Conservation (phyloP, 768 basidiomycete genomes). For the Tylopilus plumbeoviolaceoides region DNA sequence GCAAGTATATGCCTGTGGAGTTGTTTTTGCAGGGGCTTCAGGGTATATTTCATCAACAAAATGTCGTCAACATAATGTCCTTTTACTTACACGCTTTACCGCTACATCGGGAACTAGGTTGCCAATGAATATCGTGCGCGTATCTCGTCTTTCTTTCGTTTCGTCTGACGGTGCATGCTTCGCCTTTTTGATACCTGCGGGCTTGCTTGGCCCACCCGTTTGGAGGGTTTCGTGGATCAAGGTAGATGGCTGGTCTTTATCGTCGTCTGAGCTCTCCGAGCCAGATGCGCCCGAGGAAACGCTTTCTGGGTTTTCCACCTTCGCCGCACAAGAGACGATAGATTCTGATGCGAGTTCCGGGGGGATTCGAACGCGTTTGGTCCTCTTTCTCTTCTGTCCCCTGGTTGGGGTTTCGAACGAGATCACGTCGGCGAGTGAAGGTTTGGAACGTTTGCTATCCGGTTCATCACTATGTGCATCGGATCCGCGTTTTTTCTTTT, state of each 20-base stretch:
- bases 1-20: slow-evolving; percentile 74
- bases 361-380: slow-evolving; percentile 3
- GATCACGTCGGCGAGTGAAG: slow-evolving; percentile 4
- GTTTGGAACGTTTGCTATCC: slow-evolving; percentile 17
- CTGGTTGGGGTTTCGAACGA: slow-evolving; percentile 12
- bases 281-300: slow-evolving; percentile 25
- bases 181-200: slow-evolving; percentile 24
- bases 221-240: slow-evolving; percentile 65
- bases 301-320: slow-evolving; percentile 1
- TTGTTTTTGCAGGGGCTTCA: slow-evolving; percentile 69
- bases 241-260: slow-evolving; percentile 31
- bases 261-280: slow-evolving; percentile 28
- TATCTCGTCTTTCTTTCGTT: slow-evolving; percentile 66
- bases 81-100: slow-evolving; percentile 61
- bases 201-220: slow-evolving; percentile 27
- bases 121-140: slow-evolving; percentile 88
- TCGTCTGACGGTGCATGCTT: slow-evolving; percentile 67
- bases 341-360: neutral
- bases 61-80: neutral
- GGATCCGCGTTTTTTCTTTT: slow-evolving; percentile 14
- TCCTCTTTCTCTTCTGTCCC: slow-evolving; percentile 13
- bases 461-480: slow-evolving; percentile 14
- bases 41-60: slow-evolving; percentile 1
- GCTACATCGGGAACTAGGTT: slow-evolving; percentile 78
- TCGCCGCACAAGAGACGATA: neutral